These are phyloP conservation scores for Suillus weaverae DNA, from an alignment of 768 basidiomycete species.

Conservation along the genomic window DNA sequence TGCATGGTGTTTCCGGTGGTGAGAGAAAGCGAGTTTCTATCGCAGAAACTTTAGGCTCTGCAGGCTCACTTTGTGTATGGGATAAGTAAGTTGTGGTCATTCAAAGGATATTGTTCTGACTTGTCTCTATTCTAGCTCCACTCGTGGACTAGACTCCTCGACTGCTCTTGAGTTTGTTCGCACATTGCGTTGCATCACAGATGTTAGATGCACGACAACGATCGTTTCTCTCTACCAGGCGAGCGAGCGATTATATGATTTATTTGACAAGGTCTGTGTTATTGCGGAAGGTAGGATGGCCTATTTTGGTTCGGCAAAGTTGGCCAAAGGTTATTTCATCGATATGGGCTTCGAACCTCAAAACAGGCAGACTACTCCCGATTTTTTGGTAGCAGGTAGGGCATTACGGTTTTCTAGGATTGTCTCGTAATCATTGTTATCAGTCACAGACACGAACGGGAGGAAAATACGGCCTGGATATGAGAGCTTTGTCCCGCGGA, in stretches of 20 bases:
- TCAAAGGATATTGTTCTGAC: not conserved
- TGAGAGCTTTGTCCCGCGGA: constrained; percentile 35
- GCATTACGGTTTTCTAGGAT: constrained; percentile 1
- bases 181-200: constrained; percentile 66
- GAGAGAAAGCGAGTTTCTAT: constrained; percentile 85
- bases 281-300: constrained; percentile 61
- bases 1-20: constrained; percentile 73
- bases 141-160: constrained; percentile 66
- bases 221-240: constrained; percentile 88
- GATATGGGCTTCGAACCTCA: constrained; percentile 55
- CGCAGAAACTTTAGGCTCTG: constrained; percentile 54
- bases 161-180: constrained; percentile 75
- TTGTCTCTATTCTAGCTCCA: constrained; percentile 45
- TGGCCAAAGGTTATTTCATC: constrained; percentile 59
- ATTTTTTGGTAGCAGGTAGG: constrained; percentile 48
- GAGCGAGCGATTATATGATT: constrained; percentile 61
- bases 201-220: constrained; percentile 51
- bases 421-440: not conserved
- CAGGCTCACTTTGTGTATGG: not conserved
- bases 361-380: constrained; percentile 60
- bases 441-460: constrained; percentile 61
- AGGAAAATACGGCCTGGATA: constrained; percentile 45
- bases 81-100: not conserved
- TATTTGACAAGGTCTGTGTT: constrained; percentile 73
- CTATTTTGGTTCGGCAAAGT: constrained; percentile 56